phyloP scores from a whole-genome alignment of 2,329 filamentous ascomycete genomes.

The Cercospora sp. region DNA sequence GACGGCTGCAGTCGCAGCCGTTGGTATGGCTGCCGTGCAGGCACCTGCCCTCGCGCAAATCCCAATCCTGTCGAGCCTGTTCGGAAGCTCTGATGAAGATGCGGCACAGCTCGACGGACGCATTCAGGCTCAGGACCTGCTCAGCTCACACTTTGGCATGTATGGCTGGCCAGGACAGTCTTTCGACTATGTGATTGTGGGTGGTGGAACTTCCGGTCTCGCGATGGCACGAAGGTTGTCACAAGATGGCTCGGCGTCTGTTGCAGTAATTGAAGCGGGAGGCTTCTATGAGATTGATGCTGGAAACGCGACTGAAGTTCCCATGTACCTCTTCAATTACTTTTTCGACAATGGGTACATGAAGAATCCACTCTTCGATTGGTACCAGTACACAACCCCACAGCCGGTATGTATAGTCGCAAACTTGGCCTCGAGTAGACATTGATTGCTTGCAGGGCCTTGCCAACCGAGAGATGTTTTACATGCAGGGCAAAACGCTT shows the following conservation, averaged over 20 bases:
- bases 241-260: slow-evolving; percentile 17
- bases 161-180: not conserved
- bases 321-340: slow-evolving; percentile 10
- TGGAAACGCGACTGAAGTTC: not conserved
- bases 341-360: slow-evolving; percentile 11
- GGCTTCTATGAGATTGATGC: slow-evolving; percentile 22
- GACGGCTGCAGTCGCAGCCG: not conserved
- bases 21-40: not conserved
- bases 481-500: not conserved
- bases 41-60: not conserved
- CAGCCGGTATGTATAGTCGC: not conserved
- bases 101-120: not conserved
- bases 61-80: not conserved
- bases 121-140: not conserved
- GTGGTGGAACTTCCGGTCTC: slow-evolving; percentile 28
- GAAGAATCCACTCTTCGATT: slow-evolving; percentile 11
- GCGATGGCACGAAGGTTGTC: slow-evolving; percentile 27
- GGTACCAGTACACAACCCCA: slow-evolving; percentile 2
- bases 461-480: not conserved
- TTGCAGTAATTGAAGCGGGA: slow-evolving; percentile 33
- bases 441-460: not conserved
- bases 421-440: not conserved
- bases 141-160: not conserved
- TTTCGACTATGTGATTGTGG: slow-evolving; percentile 25
- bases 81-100: not conserved